Conservation (phyloP, 345 rosid species). For the Tarenaya hassleriana region DNA sequence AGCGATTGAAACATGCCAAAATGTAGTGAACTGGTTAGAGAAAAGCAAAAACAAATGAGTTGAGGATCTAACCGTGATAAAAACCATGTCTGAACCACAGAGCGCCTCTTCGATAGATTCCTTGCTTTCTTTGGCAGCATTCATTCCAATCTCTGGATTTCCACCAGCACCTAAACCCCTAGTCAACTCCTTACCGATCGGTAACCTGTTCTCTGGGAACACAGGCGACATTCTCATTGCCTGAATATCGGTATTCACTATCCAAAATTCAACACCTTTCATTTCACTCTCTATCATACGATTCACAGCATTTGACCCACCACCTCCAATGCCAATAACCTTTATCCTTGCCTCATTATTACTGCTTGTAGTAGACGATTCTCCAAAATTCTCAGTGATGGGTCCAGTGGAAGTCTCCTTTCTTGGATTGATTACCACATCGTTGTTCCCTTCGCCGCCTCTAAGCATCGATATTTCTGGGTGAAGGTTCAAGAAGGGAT, state of each 20-base stretch:
- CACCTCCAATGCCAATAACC: conserved; percentile 96
- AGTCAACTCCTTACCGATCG: conserved; percentile 90
- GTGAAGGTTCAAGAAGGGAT: conserved; percentile 78
- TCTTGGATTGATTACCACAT: conserved; percentile 35
- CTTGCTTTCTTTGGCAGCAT: conserved; percentile 94
- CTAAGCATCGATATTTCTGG: conserved; percentile 85
- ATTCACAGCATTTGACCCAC: conserved; percentile 96
- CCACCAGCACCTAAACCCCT: conserved; percentile 99
- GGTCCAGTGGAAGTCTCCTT: conserved; percentile 47
- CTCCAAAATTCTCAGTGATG: conserved; percentile 44
- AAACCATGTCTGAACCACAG: not conserved
- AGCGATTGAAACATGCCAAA: not conserved
- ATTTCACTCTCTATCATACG: conserved; percentile 95
- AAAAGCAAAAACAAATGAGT: not conserved
- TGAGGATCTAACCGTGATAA: conserved; percentile 39
- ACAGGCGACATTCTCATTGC: conserved; percentile 94
- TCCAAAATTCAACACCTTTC: conserved; percentile 96
- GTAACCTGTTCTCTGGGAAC: conserved; percentile 67
- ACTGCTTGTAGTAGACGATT: conserved; percentile 36
- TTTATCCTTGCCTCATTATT: conserved; percentile 83
- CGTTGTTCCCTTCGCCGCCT: conserved; percentile 50
- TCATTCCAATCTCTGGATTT: conserved; percentile 93
- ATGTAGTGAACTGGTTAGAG: not conserved
- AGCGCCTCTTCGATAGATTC: conserved; percentile 56
- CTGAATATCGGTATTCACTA: conserved; percentile 85